Percentiles rank a stretch among this genome's conserved stretches.
These are phyloP conservation scores for Falciphora oryzae DNA, from an alignment of 2,329 filamentous ascomycete genomes.

Conservation along the genomic window DNA sequence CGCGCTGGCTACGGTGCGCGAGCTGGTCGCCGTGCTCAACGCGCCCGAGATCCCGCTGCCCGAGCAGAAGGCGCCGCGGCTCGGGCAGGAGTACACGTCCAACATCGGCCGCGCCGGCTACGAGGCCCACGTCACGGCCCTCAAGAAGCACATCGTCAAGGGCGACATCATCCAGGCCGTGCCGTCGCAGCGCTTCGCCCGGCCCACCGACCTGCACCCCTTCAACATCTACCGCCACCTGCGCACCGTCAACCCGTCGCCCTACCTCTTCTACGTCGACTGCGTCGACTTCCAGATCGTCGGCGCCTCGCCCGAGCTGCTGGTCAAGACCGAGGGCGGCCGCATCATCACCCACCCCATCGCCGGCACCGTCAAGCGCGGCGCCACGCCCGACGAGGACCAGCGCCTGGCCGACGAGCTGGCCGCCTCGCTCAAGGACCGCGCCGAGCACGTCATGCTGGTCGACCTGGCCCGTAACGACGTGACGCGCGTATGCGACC, in stretches of 20 bases:
- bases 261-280: conserved; percentile 94
- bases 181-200: conserved; percentile 85
- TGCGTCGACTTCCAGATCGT: conserved; percentile 92
- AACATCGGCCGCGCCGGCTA: conserved; percentile 89
- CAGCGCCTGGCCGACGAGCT: conserved; percentile 71
- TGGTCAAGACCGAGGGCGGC: conserved; percentile 84
- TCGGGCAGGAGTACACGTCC: conserved; percentile 75
- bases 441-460: conserved; percentile 94
- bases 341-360: conserved; percentile 91
- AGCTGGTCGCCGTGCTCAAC: conserved; percentile 66
- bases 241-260: conserved; percentile 94
- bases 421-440: conserved; percentile 78
- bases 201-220: conserved; percentile 84
- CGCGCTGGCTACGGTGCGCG: conserved; percentile 57
- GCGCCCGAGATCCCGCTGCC: conserved; percentile 72
- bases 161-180: conserved; percentile 98
- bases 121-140: conserved; percentile 74
- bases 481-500: conserved; percentile 92
- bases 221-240: conserved; percentile 98
- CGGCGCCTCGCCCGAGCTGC: conserved; percentile 87
- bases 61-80: conserved; percentile 64
- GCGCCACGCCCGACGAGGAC: conserved; percentile 75
- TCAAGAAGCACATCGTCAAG: conserved; percentile 85
- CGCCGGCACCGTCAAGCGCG: conserved; percentile 88
- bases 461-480: conserved; percentile 96